Evolutionary conservation across 2,329 filamentous ascomycete genomes (phyloP), one percentile per base, ranked within the genome.

Genomic region (Parastagonospora avenae): DNA sequence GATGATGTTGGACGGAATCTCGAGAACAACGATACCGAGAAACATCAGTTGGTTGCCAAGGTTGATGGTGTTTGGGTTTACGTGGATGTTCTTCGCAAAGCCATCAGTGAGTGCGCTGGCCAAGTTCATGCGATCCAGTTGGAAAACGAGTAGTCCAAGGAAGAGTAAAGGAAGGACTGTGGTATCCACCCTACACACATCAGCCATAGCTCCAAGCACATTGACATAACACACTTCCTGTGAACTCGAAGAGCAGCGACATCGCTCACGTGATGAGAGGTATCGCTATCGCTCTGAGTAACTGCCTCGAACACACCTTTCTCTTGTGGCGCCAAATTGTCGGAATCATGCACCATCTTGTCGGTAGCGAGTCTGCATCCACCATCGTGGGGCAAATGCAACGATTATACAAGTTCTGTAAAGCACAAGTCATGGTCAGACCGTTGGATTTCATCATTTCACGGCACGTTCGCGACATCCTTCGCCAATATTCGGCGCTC

Each of bases 11-110:
- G 76, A 80, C 0, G 80, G 80, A 2, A 83, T 82, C 48, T 82
- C 79, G 1, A 81, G 61, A 2, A 80, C 57, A 2, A 82, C 77
- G 8, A 80, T 80, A 0, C 78, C 78, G 29, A 80, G 67, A 52
- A 80, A 82, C 78, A 82, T 80, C 8, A 82, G 62, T 54, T 82
- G 80, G 48, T 82, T 82, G 0, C 80, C 80, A 0, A 82, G 61
- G 45, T 83, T 83, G 51, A 82, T 76, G 0, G 76, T 80, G 16
- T 75, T 73, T 52, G 81, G 78, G 30, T 70, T 65, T 6, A 82
- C 70, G 0, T 59, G 51, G 28, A 81, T 77, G 31, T 76, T 71
- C 2, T 66, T 62, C 1, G 77, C 76, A 39, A 82, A 79, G 0
- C 77, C 77, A 4, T 74, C 79, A 0, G 80, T 82, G 0, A 82